These are phyloP conservation scores for Paecilomyces dactylethromorphus DNA, from an alignment of 2,329 filamentous ascomycete genomes.

Conservation along the genomic window DNA sequence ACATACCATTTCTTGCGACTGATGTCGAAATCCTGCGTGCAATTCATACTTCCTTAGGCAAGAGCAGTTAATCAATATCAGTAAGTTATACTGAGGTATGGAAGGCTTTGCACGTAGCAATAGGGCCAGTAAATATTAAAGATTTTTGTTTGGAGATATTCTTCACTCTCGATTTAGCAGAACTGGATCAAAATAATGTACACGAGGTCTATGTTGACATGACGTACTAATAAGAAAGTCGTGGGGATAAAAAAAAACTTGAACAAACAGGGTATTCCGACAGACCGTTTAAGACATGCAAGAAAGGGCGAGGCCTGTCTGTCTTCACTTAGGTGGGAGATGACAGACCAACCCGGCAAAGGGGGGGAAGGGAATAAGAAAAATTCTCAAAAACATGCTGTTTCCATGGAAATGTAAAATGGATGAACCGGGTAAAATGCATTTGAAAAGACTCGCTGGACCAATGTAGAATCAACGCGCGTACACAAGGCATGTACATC, in stretches of 20 bases:
- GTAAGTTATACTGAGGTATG: background rate
- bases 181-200: background rate
- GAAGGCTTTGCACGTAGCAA: background rate
- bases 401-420: background rate
- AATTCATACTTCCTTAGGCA: background rate
- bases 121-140: background rate
- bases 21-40: background rate
- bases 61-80: background rate
- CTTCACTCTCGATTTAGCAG: background rate
- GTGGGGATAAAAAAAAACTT: background rate
- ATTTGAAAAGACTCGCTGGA: background rate
- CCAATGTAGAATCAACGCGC: background rate
- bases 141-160: background rate
- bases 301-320: background rate
- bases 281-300: background rate
- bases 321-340: background rate
- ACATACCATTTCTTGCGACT: too few relatives aligned
- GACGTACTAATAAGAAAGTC: background rate
- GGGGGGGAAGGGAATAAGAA: background rate
- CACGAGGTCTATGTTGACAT: slow-evolving; percentile 1
- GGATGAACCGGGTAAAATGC: background rate
- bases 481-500: background rate
- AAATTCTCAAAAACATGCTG: background rate
- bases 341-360: slow-evolving; percentile 1
- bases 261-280: background rate